Percentiles rank a stretch among this genome's conserved stretches.
These are phyloP conservation scores for Oryza coarctata DNA, from an alignment of 176 grass and related monocot species.

Conservation along the genomic window DNA sequence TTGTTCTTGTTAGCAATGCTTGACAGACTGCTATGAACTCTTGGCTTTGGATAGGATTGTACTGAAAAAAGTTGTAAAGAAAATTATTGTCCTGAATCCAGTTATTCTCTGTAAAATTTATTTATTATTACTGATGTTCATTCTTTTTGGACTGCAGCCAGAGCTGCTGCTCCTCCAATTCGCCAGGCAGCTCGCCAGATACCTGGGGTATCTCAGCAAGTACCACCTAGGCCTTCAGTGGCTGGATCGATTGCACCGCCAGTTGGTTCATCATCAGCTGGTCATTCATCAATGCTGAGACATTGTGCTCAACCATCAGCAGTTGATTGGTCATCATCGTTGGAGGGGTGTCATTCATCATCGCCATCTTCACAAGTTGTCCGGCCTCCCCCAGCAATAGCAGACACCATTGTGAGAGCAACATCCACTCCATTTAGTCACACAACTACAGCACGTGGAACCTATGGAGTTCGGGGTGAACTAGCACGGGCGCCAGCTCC, in stretches of 20 bases:
- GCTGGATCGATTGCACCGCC: neutral
- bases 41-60: neutral
- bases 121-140: slow-evolving; percentile 3
- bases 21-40: neutral
- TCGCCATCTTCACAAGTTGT: slow-evolving; percentile 17
- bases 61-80: slow-evolving; percentile 13
- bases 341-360: neutral
- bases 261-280: slow-evolving; percentile 3
- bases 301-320: slow-evolving; percentile 26
- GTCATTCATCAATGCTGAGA: slow-evolving; percentile 18
- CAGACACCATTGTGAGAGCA: slow-evolving; percentile 29
- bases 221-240: slow-evolving; percentile 14
- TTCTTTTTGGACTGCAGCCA: slow-evolving; percentile 34
- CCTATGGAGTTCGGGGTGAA: slow-evolving; percentile 43
- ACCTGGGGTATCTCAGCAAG: slow-evolving; percentile 45
- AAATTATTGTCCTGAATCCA: neutral
- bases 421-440: slow-evolving; percentile 33
- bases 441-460: slow-evolving; percentile 33
- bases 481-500: slow-evolving; percentile 61
- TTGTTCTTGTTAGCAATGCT: neutral
- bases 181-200: slow-evolving; percentile 36
- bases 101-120: neutral
- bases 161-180: slow-evolving; percentile 32
- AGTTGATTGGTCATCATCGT: slow-evolving; percentile 27
- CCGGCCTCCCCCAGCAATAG: slow-evolving; percentile 11